Base-by-base conservation (phyloP, 129 eudicot genomes). In the Flaveria trinervia region DNA sequence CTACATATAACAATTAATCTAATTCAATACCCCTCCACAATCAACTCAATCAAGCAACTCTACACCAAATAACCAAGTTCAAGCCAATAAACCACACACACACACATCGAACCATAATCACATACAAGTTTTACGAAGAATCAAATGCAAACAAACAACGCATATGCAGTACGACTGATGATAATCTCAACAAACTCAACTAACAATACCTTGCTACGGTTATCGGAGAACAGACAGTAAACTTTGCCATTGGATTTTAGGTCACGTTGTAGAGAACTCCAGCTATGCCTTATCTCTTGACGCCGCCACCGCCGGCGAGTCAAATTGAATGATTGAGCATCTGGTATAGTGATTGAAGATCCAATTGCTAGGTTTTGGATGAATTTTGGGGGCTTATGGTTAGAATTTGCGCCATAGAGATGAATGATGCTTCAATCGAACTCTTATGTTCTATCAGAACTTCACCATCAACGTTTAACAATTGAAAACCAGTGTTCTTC, bases 201-300 rank as follows among this genome's bases (percentile, higher is more conserved):
- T 22, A 7, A 25, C 39, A 23, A 60, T 81, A 86, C 95, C 95
- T 89, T 88, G 75, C 74, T 86, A 65, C 86, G 78, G 54, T 85
- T 85, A 68, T 78, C 77, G 0, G 91, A 86, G 84, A 89, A 89
- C 15, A 89, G 84, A 75, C 95, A 89, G 55, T 77, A 62, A 61
- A 84, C 61, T 80, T 83, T 83, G 73, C 80, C 78, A 46, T 73
- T 68, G 81, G 84, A 80, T 45, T 81, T 83, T 50, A 84, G 82
- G 23, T 61, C 25, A 2, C 51, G 83, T 30, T 72, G 83, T 41
- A 84, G 68, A 44, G 80, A 75, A 51, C 71, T 51, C 86, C 86
- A 89, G 79, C 59, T 67, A 25, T 26, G 81, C 61, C 28, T 77
- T 28, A 74, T 59, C 49, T 68, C 48, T 77, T 57, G 75, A 2